Conservation (phyloP, 768 basidiomycete genomes). For the Russula virescens region DNA sequence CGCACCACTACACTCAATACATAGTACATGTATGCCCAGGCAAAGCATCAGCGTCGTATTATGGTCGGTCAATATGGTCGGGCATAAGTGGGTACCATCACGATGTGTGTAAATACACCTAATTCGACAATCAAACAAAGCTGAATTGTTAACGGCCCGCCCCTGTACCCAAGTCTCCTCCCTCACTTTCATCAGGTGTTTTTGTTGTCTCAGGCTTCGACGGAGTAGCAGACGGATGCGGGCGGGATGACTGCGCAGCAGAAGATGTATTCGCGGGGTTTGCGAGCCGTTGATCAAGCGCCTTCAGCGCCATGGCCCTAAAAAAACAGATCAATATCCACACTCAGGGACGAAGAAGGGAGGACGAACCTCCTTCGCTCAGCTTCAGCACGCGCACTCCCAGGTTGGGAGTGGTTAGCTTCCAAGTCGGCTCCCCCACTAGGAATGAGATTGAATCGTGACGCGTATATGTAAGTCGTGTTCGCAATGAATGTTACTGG, state of each 20-base stretch:
- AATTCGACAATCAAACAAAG: background rate
- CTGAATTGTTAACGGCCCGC: conserved; percentile 5
- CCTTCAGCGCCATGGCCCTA: conserved; percentile 94
- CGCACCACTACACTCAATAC: background rate
- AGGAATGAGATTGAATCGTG: conserved; percentile 71
- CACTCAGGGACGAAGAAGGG: background rate
- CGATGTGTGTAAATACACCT: conserved; percentile 14
- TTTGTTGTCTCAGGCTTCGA: conserved; percentile 16
- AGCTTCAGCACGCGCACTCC: conserved; percentile 90
- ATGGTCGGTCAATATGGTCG: background rate
- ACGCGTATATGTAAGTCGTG: conserved; percentile 59
- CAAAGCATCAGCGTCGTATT: background rate
- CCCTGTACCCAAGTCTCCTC: conserved; percentile 11
- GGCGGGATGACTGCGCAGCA: conserved; percentile 4
- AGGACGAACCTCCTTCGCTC: conserved; percentile 78
- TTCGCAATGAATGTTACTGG: conserved; percentile 66
- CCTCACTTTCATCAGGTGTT: conserved; percentile 14
- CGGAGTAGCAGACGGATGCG: conserved; percentile 8
- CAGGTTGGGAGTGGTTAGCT: conserved; percentile 67
- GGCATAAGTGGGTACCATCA: background rate
- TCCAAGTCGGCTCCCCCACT: conserved; percentile 59
- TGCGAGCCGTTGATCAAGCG: conserved; percentile 89
- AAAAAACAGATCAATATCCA: conserved; percentile 2
- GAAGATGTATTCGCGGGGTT: conserved; percentile 34
- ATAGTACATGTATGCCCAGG: background rate